Evolutionary conservation across 2,329 filamentous ascomycete genomes (phyloP), one percentile per base, ranked within the genome.

Genomic region (Capronia epimyces): DNA sequence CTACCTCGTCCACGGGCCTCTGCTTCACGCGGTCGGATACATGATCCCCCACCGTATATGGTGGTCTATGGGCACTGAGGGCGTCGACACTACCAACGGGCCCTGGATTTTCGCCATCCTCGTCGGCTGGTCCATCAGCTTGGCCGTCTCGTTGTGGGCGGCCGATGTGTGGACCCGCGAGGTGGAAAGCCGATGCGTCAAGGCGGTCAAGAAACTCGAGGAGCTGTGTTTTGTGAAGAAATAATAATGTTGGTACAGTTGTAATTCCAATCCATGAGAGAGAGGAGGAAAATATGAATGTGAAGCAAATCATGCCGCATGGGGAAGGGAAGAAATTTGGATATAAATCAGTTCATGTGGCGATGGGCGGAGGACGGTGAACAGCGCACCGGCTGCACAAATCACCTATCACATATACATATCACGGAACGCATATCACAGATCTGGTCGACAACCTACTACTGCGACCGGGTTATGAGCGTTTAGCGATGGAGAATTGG

Each of bases 111-210:
- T 66, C 15, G 70, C 67, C 0, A 67, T 71, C 41, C 43, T 69
- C 2, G 61, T 72, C 22, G 70, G 69, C 15, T 73, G 70, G 69
- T 37, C 61, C 12, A 66, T 72, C 43, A 72, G 68, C 50, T 58
- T 73, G 10, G 61, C 66, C 5, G 48, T 71, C 22, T 64, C 75
- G 0, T 67, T 82, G 4, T 82, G 78, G 73, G 69, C 72, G 3
- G 75, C 76, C 1, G 80, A 83, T 63, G 50, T 83, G 2, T 82
- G 58, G 59, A 52, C 45, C 6, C 43, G 58, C 22, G 59, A 62
- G 46, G 56, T 62, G 5, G 59, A 62, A 36, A 49, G 54, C 16
- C 39, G 58, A 15, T 60, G 59, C 46, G 55, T 56, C 34, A 58
- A 59, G 45, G 32, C 43, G 12, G 56, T 59, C 10, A 62, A 60